Evolutionary conservation across 75 land plant genomes (phyloP).

Genomic region (Chamaecyparis obtusa): DNA sequence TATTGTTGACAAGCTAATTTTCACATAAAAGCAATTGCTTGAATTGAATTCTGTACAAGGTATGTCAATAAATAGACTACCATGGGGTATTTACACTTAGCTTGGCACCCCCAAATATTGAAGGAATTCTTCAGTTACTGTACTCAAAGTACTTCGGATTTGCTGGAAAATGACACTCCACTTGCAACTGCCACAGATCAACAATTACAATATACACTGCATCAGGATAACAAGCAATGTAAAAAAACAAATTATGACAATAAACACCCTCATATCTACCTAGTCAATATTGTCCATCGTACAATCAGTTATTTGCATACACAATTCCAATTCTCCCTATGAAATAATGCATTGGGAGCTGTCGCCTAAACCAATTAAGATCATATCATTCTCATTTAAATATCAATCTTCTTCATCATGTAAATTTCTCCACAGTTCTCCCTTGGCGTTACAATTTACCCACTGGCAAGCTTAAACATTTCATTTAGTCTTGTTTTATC

Average conservation of each 20-base stretch:
- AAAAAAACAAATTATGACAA: background rate
- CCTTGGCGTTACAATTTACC: background rate
- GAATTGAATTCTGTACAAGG: constrained; percentile 1
- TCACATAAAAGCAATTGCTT: background rate
- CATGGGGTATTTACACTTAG: constrained; percentile 4
- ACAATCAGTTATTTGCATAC: background rate
- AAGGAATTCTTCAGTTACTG: constrained; percentile 38
- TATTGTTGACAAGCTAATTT: background rate
- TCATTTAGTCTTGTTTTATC: background rate
- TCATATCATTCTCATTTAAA: background rate
- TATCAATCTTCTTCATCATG: background rate
- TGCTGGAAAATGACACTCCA: constrained; percentile 87
- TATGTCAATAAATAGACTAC: background rate
- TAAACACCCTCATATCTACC: background rate
- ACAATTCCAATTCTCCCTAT: background rate
- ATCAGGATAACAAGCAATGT: background rate
- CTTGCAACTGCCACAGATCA: constrained; percentile 66
- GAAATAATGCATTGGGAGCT: background rate
- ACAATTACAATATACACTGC: background rate
- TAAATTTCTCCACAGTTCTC: background rate
- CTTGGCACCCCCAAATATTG: background rate
- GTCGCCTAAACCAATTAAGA: background rate
- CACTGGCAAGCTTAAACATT: background rate
- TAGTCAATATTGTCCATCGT: background rate
- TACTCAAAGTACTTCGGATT: constrained; percentile 96